Evolutionary conservation across 2,329 filamentous ascomycete genomes (phyloP).

Genomic region (Coniochaeta sp.): DNA sequence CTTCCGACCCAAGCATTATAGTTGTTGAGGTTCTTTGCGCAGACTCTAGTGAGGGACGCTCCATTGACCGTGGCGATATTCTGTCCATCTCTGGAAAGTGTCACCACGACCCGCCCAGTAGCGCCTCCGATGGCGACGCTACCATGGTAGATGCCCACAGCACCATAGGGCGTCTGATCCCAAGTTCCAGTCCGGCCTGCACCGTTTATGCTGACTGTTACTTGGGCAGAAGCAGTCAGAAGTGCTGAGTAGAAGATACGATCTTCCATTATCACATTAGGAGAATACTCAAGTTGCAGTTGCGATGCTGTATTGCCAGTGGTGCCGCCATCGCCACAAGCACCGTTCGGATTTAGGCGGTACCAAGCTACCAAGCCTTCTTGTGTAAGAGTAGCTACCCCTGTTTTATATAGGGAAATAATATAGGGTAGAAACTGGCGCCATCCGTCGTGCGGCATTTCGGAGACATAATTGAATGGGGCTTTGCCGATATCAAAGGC

Average conservation of each 20-base stretch:
- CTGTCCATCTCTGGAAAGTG: slow-evolving; percentile 14
- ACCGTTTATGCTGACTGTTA: slow-evolving; percentile 22
- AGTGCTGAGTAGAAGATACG: slow-evolving; percentile 25
- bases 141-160: slow-evolving; percentile 24
- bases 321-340: slow-evolving; percentile 22
- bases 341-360: slow-evolving; percentile 17
- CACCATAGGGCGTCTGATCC: slow-evolving; percentile 18
- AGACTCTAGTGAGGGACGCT: slow-evolving; percentile 14
- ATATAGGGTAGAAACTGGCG: slow-evolving; percentile 39
- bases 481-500: not conserved
- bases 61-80: slow-evolving; percentile 16
- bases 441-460: slow-evolving; percentile 43
- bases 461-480: slow-evolving; percentile 37
- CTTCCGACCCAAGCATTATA: slow-evolving; percentile 28
- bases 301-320: slow-evolving; percentile 20
- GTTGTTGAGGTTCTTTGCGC: slow-evolving; percentile 20
- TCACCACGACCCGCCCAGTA: slow-evolving; percentile 18
- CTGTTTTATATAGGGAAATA: slow-evolving; percentile 40
- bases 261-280: slow-evolving; percentile 11
- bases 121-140: slow-evolving; percentile 15
- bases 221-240: slow-evolving; percentile 20
- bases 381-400: slow-evolving; percentile 18
- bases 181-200: slow-evolving; percentile 11
- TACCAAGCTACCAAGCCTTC: slow-evolving; percentile 25
- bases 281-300: slow-evolving; percentile 15